phyloP scores from a whole-genome alignment of 2,329 filamentous ascomycete genomes.

The Raffaelea ambrosiae region DNA sequence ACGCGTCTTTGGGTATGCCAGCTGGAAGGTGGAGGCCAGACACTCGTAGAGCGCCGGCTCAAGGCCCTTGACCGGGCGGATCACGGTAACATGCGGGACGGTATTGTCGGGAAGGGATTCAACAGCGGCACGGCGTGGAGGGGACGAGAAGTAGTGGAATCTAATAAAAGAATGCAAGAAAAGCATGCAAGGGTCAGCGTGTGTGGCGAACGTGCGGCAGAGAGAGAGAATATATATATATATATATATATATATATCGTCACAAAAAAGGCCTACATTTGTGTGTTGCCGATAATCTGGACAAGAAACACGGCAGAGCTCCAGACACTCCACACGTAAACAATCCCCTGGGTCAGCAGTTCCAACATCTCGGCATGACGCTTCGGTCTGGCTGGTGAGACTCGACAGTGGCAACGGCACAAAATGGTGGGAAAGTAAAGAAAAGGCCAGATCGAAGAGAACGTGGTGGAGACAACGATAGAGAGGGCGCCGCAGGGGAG shows the following conservation, averaged over 20 bases:
- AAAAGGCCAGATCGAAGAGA: too few species aligned
- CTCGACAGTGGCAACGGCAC: too few species aligned
- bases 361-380: slow-evolving; percentile 8
- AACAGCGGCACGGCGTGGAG: slow-evolving; percentile 40
- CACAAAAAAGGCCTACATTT: slow-evolving; percentile 37
- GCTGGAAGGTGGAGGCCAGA: slow-evolving; percentile 74
- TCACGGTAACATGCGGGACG: slow-evolving; percentile 77
- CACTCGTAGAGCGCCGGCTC: slow-evolving; percentile 90
- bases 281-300: slow-evolving; percentile 45
- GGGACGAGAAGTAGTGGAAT: slow-evolving; percentile 44
- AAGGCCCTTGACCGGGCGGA: slow-evolving; percentile 87
- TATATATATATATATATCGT: too few species aligned
- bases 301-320: slow-evolving; percentile 42
- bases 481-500: too few species aligned
- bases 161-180: slow-evolving; percentile 29
- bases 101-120: slow-evolving; percentile 38
- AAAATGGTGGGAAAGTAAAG: too few species aligned
- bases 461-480: too few species aligned
- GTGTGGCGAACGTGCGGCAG: too few species aligned
- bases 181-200: slow-evolving; percentile 1
- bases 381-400: too few species aligned
- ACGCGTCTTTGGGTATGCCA: slow-evolving; percentile 69
- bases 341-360: slow-evolving; percentile 5
- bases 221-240: too few species aligned
- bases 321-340: slow-evolving; percentile 30